Evolutionary conservation across 768 basidiomycete genomes (phyloP), one percentile per base, ranked within the genome.

Genomic region (Hericium erinaceus): DNA sequence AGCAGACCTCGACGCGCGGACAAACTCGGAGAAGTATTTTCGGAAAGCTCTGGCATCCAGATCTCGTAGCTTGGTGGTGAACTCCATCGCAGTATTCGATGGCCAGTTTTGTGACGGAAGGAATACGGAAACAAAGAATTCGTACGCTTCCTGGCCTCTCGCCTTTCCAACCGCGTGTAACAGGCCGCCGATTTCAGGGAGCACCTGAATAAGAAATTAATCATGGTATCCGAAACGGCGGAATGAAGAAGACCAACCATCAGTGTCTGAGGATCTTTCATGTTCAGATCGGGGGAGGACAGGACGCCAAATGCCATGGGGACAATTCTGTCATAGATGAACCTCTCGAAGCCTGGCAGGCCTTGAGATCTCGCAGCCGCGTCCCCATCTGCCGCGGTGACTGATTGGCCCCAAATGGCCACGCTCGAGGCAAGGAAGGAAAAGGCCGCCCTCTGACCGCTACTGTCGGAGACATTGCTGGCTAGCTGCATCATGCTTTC

Each of bases 21-120:
- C 85, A 64, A 92, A 83, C 65, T 92, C 91, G 24, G 86, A 80
- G 70, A 92, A 92, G 72, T 90, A 93, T 76, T 89, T 92, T 65
- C 87, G 78, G 74, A 93, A 93, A 39, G 69, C 73, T 68, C 87
- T 92, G 62, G 76, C 74, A 66, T 93, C 91, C 57, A 87, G 70
- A 68, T 83, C 84, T 58, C 83, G 80, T 64, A 93, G 70, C 68
- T 90, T 90, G 16, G 79, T 78, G 1, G 85, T 80, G 61, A 97
- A 92, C 62, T 94, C 88, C 48, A 84, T 60, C 3, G 89, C 86
- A 26, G 79, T 83, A 48, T 88, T 83, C 20, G 79, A 72, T 37
- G 97, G 94, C 81, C 93, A 94, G 60, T 85, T 82, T 72, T 95
- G 84, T 9, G 92, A 83, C 1, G 97, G 95, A 18, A 99, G 80